phyloP scores from a whole-genome alignment of 108 stramenopile species.

The Conticribra weissflogii region DNA sequence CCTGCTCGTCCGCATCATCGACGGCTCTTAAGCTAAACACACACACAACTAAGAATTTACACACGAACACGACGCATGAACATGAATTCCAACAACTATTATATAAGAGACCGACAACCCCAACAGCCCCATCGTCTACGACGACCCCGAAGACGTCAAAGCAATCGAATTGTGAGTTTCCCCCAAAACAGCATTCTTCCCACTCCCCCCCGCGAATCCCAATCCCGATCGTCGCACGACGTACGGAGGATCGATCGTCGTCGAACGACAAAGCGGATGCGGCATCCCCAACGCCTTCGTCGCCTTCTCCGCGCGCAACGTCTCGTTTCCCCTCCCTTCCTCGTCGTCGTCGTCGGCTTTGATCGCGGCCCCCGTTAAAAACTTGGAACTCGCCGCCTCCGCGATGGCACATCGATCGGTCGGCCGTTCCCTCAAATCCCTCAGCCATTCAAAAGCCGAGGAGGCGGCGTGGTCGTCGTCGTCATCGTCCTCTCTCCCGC shows the following conservation, averaged over 20 bases:
- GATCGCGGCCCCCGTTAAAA: conserved; percentile 27
- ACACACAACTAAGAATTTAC: neutral
- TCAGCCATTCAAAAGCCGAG: conserved; percentile 42
- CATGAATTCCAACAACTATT: neutral
- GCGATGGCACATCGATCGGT: conserved; percentile 17
- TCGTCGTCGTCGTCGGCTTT: neutral
- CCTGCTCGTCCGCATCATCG: too few species aligned
- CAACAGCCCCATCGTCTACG: neutral
- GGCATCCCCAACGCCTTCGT: conserved; percentile 48
- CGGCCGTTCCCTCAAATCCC: conserved; percentile 20
- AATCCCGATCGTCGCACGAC: neutral
- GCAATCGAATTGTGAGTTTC: neutral
- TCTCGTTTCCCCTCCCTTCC: neutral
- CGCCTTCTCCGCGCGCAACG: conserved; percentile 29
- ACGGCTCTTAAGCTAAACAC: too few species aligned
- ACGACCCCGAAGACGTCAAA: neutral
- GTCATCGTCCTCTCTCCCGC: conserved; percentile 23
- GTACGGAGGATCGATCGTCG: conserved; percentile 32
- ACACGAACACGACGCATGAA: neutral
- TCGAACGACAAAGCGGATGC: conserved; percentile 48
- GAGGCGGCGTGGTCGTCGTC: too few species aligned
- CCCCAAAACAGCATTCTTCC: neutral
- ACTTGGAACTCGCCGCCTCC: conserved; percentile 50
- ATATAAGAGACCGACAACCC: too few species aligned
- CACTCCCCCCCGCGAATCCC: neutral